These are phyloP conservation scores for Podaxis mareebaensis DNA, from an alignment of 768 basidiomycete genomes.

Conservation along the genomic window DNA sequence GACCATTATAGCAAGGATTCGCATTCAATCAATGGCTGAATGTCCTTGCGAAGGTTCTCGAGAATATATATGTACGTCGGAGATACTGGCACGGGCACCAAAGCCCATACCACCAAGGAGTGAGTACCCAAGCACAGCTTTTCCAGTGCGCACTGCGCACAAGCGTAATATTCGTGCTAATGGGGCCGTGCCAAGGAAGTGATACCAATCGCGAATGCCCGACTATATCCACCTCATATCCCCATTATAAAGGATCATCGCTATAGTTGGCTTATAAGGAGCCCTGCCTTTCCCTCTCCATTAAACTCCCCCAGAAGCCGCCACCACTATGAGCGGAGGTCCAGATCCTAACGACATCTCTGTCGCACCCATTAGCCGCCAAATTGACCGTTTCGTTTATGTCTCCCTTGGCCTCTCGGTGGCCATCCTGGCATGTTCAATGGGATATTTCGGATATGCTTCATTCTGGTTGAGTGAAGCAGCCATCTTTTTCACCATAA, in stretches of 20 bases:
- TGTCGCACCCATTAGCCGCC: not conserved
- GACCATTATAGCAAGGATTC: too few species aligned
- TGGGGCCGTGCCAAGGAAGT: too few species aligned
- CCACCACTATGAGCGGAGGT: not conserved
- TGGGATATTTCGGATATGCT: not conserved
- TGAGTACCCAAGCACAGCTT: too few species aligned
- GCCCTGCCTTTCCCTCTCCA: not conserved
- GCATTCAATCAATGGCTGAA: too few species aligned
- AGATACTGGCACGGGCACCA: too few species aligned
- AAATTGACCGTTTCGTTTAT: constrained; percentile 1
- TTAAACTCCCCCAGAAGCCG: not conserved
- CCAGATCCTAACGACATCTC: not conserved
- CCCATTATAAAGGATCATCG: not conserved
- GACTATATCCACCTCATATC: not conserved
- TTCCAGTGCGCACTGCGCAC: too few species aligned
- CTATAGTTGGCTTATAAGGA: not conserved
- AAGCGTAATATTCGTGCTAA: too few species aligned
- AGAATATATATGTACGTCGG: too few species aligned
- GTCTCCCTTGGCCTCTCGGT: not conserved
- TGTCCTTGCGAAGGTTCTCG: too few species aligned
- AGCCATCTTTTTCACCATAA: not conserved
- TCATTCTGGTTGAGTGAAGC: not conserved
- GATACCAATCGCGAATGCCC: too few species aligned
- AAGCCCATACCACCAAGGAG: too few species aligned
- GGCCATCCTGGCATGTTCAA: constrained; percentile 1